Evolutionary conservation across 2,329 filamentous ascomycete genomes (phyloP), one percentile per base, ranked within the genome.

Genomic region (Fusarium algeriense): DNA sequence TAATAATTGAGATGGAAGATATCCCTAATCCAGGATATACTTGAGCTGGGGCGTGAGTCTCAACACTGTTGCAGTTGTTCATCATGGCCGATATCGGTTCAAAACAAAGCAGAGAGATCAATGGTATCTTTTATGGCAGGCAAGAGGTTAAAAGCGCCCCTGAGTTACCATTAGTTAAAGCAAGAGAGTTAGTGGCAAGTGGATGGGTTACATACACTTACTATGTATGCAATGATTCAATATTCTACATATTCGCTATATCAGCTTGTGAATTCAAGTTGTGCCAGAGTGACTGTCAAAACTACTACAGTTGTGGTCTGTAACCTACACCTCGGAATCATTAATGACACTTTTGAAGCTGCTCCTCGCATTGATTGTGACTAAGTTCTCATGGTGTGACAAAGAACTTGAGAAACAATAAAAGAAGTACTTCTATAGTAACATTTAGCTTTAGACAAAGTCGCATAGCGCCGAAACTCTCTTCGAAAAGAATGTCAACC

Each of bases 21-120:
- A 14, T 14, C 80, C 30, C 90, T 90, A 48, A 90, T 85, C 64
- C 85, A 88, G n/a, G 91, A 68, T 92, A 89, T 9, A 92, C 89
- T 70, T 89, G 85, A 2, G 86, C 88, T 8, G 88, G 88, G 41
- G 87, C 86, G 76, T 88, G 82, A 15, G 73, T 76, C 60, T 80
- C 70, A 35, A 81, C 77, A 28, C 71, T 77, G 7, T 85, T 81
- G 76, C 85, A 91, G 1, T 83, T 83, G 8, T 90, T 90, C 84
- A 91, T 91, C 79, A 92, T 85, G 60, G 89, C 82, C 41, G 91
- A 83, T 15, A 82, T 83, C 58, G 82, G 86, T 83, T 55, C 84
- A 83, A 40, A 89, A 79, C 23, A 23, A 6, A 82, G 46, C 10
- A 88, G 81, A 73, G 85, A 85, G 37, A 89, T 14, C 7, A 30